These are phyloP conservation scores for Hymenoscyphus scutula DNA, from an alignment of 2,329 filamentous ascomycete genomes.

Conservation along the genomic window DNA sequence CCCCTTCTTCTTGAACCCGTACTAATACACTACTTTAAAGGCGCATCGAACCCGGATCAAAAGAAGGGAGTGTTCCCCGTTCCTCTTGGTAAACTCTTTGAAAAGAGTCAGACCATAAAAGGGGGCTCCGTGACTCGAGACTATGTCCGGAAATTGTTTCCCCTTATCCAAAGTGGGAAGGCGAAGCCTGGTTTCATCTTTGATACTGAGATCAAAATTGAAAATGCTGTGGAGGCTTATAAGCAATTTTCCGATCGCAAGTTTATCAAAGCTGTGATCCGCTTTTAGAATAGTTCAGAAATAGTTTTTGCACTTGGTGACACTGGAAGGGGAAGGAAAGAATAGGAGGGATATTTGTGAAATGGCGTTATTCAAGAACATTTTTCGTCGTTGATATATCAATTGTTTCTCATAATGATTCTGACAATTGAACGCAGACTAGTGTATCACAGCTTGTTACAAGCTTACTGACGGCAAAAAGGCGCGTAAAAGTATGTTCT, in stretches of 20 bases:
- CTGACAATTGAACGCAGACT: too few relatives aligned
- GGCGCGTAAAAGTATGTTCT: too few relatives aligned
- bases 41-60: not conserved
- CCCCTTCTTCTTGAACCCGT: too few relatives aligned
- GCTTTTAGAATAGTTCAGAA: not conserved
- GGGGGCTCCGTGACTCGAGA: constrained; percentile 6
- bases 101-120: not conserved
- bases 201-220: constrained; percentile 5
- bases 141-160: not conserved
- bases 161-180: constrained; percentile 9
- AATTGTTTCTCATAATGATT: too few relatives aligned
- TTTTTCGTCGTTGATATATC: too few relatives aligned
- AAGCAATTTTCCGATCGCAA: not conserved
- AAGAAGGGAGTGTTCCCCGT: not conserved
- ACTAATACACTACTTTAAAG: too few relatives aligned
- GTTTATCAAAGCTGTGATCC: not conserved
- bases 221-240: constrained; percentile 8
- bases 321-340: too few relatives aligned
- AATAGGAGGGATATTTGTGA: too few relatives aligned
- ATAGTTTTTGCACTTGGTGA: too few relatives aligned
- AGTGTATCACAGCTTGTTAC: too few relatives aligned
- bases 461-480: too few relatives aligned
- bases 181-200: constrained; percentile 13
- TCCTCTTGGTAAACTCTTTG: not conserved
- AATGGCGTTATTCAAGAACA: too few relatives aligned